Base-by-base conservation (phyloP, 176 grass and related monocot genomes). In the Urochloa ruziziensis region DNA sequence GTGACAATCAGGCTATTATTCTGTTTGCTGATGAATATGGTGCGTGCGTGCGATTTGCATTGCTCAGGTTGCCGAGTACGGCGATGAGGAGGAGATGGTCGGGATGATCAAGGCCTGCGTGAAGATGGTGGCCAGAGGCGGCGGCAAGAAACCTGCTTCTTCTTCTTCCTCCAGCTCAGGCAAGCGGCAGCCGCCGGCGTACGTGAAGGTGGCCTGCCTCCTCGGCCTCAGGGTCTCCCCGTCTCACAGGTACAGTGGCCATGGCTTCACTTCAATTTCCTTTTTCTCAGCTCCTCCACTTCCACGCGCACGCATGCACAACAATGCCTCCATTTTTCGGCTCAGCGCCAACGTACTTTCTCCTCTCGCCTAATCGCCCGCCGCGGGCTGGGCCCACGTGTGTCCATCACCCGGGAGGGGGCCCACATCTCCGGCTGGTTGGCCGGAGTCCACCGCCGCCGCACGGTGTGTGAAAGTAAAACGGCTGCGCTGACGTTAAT, bases 141-240 rank as follows among this genome's bases (percentile, higher is more conserved):
- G 67, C 21, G 14, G 39, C 48, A 9, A 73, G 74, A 71, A 52
- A 11, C 34, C 60, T 49, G 15, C 4, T 2, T 46, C 29, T 0
- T 61, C 66, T 2, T 5, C 73, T 0, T 62, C 79, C 7, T n/a
- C 52, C 24, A 53, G 57, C 68, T 4, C 19, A 0, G 37, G 16
- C 42, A 15, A 70, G 42, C 24, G 35, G 75, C 29, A 32, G n/a
- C 57, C 49, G 32, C 21, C 78, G 23, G 33, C 62, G 62, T 94
- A 81, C 77, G 82, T 88, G 47, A 92, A 88, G 79, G 85, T 94
- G 1, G 93, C 87, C 37, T 78, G 71, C 27, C 59, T 94, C 54
- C 90, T 94, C 59, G 93, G 93, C 69, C 87, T 94, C 68, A 81
- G 93, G 43, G 90, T 94, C 47, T 92, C 85, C 10, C 93, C 91